phyloP scores from a whole-genome alignment of 179 eudicot species.

The Spinacia oleracea region DNA sequence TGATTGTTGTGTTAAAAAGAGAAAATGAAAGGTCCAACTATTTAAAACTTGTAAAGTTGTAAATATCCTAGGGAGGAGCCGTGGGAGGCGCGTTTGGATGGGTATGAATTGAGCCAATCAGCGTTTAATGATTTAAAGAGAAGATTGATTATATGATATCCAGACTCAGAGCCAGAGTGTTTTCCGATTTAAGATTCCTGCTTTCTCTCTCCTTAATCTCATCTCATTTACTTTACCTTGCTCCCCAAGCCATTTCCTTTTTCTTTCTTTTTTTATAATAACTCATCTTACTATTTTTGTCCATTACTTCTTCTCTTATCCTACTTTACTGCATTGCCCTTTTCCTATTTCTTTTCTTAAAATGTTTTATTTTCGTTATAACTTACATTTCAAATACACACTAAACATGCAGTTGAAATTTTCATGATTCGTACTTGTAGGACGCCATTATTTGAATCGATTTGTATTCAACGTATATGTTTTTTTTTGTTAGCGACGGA shows the following conservation, averaged over 20 bases:
- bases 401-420: too few species aligned
- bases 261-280: background rate
- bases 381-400: too few species aligned
- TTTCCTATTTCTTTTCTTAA: too few species aligned
- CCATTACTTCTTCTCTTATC: background rate
- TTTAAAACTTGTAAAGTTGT: background rate
- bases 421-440: too few species aligned
- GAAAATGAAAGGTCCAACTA: background rate
- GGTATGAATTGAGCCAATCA: background rate
- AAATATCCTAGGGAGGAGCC: slow-evolving; percentile 5
- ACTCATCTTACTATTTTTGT: background rate
- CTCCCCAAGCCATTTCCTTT: slow-evolving; percentile 20
- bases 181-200: background rate
- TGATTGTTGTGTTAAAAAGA: slow-evolving; percentile 5
- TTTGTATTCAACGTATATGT: too few species aligned
- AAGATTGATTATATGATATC: background rate
- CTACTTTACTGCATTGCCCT: background rate
- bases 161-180: slow-evolving; percentile 10
- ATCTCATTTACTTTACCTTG: slow-evolving; percentile 30
- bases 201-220: background rate
- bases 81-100: slow-evolving; percentile 12
- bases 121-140: background rate
- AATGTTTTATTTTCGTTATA: too few species aligned
- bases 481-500: too few species aligned
- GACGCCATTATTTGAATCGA: too few species aligned